These are phyloP conservation scores for Ustilaginoidea virens DNA, from an alignment of 2,329 filamentous ascomycete species.

Conservation along the genomic window DNA sequence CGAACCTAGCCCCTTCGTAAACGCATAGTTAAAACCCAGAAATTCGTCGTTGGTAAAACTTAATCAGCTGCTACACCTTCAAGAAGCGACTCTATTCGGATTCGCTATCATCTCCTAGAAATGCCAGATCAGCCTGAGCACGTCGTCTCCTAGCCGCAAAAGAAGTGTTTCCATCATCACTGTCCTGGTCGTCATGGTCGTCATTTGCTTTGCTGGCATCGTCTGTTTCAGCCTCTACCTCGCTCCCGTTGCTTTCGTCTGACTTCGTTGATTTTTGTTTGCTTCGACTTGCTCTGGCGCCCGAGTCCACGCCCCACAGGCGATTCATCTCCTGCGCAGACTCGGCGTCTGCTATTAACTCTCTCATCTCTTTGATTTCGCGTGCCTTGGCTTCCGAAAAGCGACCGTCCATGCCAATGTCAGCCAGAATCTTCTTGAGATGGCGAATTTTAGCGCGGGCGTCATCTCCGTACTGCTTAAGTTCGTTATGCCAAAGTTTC, in stretches of 20 bases:
- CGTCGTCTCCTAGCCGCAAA: slow-evolving; percentile 30
- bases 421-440: slow-evolving; percentile 61
- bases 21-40: no score
- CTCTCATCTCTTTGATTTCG: slow-evolving; percentile 75
- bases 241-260: slow-evolving; percentile 17
- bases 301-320: slow-evolving; percentile 49
- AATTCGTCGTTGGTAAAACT: not conserved
- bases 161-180: slow-evolving; percentile 17
- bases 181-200: slow-evolving; percentile 11
- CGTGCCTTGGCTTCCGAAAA: slow-evolving; percentile 74
- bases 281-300: slow-evolving; percentile 25
- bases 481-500: slow-evolving; percentile 79
- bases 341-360: slow-evolving; percentile 72
- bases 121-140: slow-evolving; percentile 40
- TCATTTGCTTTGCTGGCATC: slow-evolving; percentile 7
- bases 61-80: not conserved
- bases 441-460: slow-evolving; percentile 68
- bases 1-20: not conserved
- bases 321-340: slow-evolving; percentile 69
- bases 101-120: slow-evolving; percentile 55
- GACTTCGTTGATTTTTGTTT: slow-evolving; percentile 15
- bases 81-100: slow-evolving; percentile 27
- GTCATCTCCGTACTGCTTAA: slow-evolving; percentile 59
- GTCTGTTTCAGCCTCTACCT: slow-evolving; percentile 6
- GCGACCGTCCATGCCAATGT: slow-evolving; percentile 76